phyloP scores from a whole-genome alignment of 768 basidiomycete species.

The Chiua virens region DNA sequence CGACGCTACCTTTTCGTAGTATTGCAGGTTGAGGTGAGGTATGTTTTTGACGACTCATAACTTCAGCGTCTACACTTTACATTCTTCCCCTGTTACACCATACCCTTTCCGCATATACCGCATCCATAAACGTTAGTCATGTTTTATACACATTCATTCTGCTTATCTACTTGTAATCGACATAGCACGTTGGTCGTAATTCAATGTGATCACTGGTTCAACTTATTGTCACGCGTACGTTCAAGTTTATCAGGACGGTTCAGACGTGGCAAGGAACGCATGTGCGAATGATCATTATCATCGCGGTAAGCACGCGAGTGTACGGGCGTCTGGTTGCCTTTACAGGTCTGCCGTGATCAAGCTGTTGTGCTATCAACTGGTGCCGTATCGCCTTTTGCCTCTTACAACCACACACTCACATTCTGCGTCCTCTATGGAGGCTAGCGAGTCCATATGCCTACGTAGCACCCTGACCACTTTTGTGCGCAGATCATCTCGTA shows the following conservation, averaged over 20 bases:
- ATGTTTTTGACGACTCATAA: slow-evolving; percentile 4
- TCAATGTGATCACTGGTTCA: slow-evolving; percentile 1
- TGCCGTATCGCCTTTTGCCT: neutral
- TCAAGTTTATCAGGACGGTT: neutral
- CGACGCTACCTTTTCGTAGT: neutral
- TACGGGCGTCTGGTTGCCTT: neutral
- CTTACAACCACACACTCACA: no score
- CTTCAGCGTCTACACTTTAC: slow-evolving; percentile 10
- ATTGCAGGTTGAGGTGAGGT: slow-evolving; percentile 13
- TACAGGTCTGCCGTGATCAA: neutral
- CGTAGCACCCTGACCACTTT: neutral
- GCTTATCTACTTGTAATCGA: slow-evolving; percentile 21
- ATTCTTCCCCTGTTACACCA: slow-evolving; percentile 7
- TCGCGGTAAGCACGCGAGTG: neutral
- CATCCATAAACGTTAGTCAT: slow-evolving; percentile 6
- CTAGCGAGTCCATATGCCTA: neutral
- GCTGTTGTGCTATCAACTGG: neutral
- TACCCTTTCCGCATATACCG: slow-evolving; percentile 28
- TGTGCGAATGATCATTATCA: neutral
- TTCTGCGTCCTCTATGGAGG: neutral
- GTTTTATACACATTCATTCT: slow-evolving; percentile 12
- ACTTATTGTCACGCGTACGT: neutral
- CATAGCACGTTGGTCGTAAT: slow-evolving; percentile 21
- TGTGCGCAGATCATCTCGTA: neutral
- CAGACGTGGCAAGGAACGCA: no score